Conservation (phyloP, 805 yeast species). For the Candida ponderosae region DNA sequence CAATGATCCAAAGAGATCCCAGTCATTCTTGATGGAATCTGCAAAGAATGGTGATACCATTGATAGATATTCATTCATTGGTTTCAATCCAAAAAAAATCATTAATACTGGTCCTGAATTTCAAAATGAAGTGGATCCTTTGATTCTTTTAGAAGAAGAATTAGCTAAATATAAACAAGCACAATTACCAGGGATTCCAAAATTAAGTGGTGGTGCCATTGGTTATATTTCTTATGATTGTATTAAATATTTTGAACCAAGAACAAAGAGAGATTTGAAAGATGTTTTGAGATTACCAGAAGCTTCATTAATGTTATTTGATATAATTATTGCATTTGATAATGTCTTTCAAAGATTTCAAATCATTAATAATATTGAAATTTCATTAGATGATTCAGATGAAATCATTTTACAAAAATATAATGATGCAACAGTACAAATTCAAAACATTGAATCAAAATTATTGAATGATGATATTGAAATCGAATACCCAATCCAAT, state of each 20-base stretch:
- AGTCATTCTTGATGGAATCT: slow-evolving; percentile 81
- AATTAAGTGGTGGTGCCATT: slow-evolving; percentile 89
- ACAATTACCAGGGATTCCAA: slow-evolving; percentile 74
- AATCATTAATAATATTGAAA: slow-evolving; percentile 70
- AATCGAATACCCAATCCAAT: slow-evolving; percentile 65
- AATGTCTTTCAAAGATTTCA: slow-evolving; percentile 92
- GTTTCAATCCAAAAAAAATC: slow-evolving; percentile 73
- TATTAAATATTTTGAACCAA: slow-evolving; percentile 93
- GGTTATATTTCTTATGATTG: slow-evolving; percentile 97
- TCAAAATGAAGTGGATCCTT: slow-evolving; percentile 63
- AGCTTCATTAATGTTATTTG: slow-evolving; percentile 85
- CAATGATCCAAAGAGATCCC: slow-evolving; percentile 48
- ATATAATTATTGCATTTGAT: slow-evolving; percentile 85
- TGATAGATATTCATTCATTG: slow-evolving; percentile 88
- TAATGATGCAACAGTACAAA: slow-evolving; percentile 45
- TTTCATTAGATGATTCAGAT: slow-evolving; percentile 25
- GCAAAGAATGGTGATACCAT: slow-evolving; percentile 85
- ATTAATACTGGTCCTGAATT: slow-evolving; percentile 74
- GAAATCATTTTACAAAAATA: slow-evolving; percentile 37
- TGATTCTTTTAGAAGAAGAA: slow-evolving; percentile 66
- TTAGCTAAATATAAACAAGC: slow-evolving; percentile 59
- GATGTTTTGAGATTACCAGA: slow-evolving; percentile 87
- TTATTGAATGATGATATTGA: slow-evolving; percentile 36
- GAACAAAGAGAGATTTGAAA: slow-evolving; percentile 62
- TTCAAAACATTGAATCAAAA: slow-evolving; percentile 43